phyloP scores from a whole-genome alignment of 192 early-diverging fungal genomes.

The Rhizophagus clarus region DNA sequence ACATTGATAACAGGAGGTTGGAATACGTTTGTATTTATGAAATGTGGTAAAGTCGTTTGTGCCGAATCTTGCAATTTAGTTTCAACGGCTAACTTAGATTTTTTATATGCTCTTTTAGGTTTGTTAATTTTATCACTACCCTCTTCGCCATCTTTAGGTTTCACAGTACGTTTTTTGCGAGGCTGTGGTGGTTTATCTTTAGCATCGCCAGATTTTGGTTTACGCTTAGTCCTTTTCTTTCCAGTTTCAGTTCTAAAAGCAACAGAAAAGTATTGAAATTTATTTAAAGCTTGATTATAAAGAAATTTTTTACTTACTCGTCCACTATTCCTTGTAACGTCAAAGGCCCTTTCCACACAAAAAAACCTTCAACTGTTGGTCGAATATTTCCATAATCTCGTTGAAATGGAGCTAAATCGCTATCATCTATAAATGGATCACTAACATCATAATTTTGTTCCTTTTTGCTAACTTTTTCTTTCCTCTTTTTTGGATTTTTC shows the following conservation, averaged over 20 bases:
- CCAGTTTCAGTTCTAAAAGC: not conserved
- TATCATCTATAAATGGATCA: constrained; percentile 65
- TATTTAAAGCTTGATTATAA: not conserved
- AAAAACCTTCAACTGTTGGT: constrained; percentile 50
- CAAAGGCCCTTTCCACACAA: constrained; percentile 52
- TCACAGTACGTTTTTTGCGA: constrained; percentile 1
- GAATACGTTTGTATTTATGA: not conserved
- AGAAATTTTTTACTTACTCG: constrained; percentile 27
- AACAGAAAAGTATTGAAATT: not conserved
- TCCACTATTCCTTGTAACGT: constrained; percentile 38
- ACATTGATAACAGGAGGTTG: not conserved
- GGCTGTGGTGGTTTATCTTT: not conserved
- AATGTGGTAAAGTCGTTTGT: not conserved
- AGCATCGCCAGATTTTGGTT: not conserved
- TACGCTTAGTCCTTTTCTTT: constrained; percentile 18
- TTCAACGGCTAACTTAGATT: not conserved
- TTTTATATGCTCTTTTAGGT: constrained; percentile 10
- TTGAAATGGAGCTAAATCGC: constrained; percentile 51
- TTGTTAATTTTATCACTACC: constrained; percentile 32
- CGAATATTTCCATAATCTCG: constrained; percentile 40
- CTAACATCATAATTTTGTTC: constrained; percentile 52
- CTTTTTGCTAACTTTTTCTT: constrained; percentile 10
- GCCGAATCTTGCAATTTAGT: not conserved
- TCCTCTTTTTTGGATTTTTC: not conserved
- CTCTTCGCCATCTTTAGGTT: constrained; percentile 28